Conservation (phyloP, 345 rosid genomes). For the Eutrema heterophyllum region DNA sequence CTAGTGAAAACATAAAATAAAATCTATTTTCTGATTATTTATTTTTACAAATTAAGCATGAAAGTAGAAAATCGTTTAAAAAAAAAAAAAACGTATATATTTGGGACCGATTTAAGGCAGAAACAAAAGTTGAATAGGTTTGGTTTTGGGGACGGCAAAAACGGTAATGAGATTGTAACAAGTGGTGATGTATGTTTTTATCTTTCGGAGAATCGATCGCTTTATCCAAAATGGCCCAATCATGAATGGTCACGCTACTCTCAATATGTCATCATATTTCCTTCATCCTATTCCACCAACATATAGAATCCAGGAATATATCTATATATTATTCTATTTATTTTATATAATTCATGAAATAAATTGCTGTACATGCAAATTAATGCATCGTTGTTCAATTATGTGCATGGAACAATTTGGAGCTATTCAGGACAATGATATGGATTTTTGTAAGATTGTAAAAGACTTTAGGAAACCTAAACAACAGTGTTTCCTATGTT, state of each 20-base stretch:
- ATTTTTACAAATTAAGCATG: too few relatives aligned
- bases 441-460: background rate
- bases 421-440: background rate
- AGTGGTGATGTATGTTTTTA: conserved; percentile 15
- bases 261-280: conserved; percentile 28
- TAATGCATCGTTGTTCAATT: background rate
- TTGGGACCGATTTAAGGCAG: background rate
- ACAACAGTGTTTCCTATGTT: background rate
- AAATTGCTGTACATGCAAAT: background rate
- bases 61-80: too few relatives aligned
- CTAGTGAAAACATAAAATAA: too few relatives aligned
- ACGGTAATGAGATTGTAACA: conserved; percentile 12
- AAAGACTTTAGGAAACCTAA: background rate
- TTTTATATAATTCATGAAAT: background rate
- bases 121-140: background rate
- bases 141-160: conserved; percentile 2
- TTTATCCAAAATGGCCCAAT: conserved; percentile 17
- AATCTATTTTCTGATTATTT: too few relatives aligned
- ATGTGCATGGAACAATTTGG: background rate
- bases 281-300: conserved; percentile 24
- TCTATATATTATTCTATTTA: background rate
- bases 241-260: conserved; percentile 16
- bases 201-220: conserved; percentile 22
- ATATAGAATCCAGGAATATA: conserved; percentile 11
- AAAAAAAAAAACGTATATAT: too few relatives aligned